Evolutionary conservation across 768 basidiomycete genomes (phyloP), one percentile per base, ranked within the genome.

Genomic region (Lactarius hatsudake): DNA sequence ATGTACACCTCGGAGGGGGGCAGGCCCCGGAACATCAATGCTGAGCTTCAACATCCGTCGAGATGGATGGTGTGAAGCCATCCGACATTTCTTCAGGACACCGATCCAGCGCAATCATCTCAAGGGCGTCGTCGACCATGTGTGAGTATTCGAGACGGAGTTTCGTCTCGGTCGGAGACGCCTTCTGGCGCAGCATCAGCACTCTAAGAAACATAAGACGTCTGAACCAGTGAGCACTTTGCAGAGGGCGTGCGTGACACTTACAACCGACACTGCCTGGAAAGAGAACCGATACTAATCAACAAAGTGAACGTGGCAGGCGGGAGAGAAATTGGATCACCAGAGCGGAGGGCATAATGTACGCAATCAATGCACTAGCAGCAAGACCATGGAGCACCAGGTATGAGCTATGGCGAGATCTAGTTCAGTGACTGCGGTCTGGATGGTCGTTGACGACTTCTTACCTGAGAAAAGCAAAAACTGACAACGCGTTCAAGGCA

Each of bases 101-200:
- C 12, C 8, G 2, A 51, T 38, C 40, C 40, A 59, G 23, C 32
- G 20, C 4, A 17, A 68, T 18, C 62, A 68, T 69, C 45, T 68
- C 67, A 30, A 70, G 36, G 9, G 66, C 69, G 43, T 70, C 67
- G 26, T 61, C 36, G 36, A 70, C 17, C 59, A 68, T 54, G 8
- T 59, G n/a, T 18, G 62, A 64, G 28, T 30, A 17, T 38, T 62
- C 40, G 36, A 17, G 2, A 5, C 61, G 48, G 23, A 64, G n/a
- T 54, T 71, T 62, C 36, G 65, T 60, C n/a, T 63, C 69, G 36
- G 69, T 71, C 17, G 64, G 70, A 23, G 8, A 17, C 23, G 28
- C 65, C 26, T 57, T 71, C 45, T 56, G 61, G 32, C 69, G 68
- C 32, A 71, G 69, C 59, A 62, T 28, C n/a, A 71, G 62, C 43